These are phyloP conservation scores for Ehretia macrophylla DNA, from an alignment of 257 asterid species.

Conservation along the genomic window DNA sequence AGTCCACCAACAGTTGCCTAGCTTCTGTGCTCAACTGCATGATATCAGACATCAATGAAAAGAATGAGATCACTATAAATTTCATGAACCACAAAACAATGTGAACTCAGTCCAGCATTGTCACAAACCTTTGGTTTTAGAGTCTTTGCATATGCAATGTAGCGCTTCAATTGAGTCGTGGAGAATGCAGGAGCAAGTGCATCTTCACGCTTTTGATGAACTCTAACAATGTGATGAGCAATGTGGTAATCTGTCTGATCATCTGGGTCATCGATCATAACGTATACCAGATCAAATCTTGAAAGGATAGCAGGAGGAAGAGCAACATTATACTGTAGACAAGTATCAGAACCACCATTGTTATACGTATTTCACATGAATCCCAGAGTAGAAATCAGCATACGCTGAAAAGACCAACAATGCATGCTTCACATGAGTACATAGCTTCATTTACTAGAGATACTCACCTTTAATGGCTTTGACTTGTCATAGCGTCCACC, in stretches of 20 bases:
- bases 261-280: slow-evolving; percentile 98
- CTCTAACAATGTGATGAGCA: slow-evolving; percentile 91
- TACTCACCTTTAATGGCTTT: slow-evolving; percentile 86
- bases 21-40: slow-evolving; percentile 79
- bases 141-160: slow-evolving; percentile 82
- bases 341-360: slow-evolving; percentile 16
- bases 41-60: slow-evolving; percentile 17
- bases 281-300: slow-evolving; percentile 94
- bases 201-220: slow-evolving; percentile 79
- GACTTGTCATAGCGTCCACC: slow-evolving; percentile 99
- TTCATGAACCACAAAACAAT: neutral
- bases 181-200: slow-evolving; percentile 84
- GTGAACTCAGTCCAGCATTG: neutral
- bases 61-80: neutral
- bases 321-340: slow-evolving; percentile 91
- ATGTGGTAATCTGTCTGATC: slow-evolving; percentile 90
- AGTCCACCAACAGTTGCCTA: slow-evolving; percentile 71
- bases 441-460: slow-evolving; percentile 2
- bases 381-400: slow-evolving; percentile 1
- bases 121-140: slow-evolving; percentile 76
- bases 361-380: neutral
- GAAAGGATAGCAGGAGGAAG: slow-evolving; percentile 99
- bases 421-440: neutral
- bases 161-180: slow-evolving; percentile 81
- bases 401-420: neutral